Conservation (phyloP, 371 early-diverging fungal species). For the Scutellospora calospora region DNA sequence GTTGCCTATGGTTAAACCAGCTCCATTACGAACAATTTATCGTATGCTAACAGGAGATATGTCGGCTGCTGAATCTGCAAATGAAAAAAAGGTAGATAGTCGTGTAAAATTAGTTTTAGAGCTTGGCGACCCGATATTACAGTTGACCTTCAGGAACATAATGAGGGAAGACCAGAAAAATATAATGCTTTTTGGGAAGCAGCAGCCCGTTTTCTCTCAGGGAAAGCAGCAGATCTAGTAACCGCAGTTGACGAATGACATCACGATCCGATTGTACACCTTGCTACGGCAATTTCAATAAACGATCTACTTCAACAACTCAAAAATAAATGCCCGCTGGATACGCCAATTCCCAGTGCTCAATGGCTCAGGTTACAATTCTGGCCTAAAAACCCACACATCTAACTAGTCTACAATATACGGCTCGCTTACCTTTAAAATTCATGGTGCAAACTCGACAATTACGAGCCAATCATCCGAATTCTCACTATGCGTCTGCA, state of each 20-base stretch:
- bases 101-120: background rate
- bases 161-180: background rate
- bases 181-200: background rate
- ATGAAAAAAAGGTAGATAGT: background rate
- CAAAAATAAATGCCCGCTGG: background rate
- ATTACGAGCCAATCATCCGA: background rate
- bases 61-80: background rate
- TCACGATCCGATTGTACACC: background rate
- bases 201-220: background rate
- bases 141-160: background rate
- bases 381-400: background rate
- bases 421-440: background rate
- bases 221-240: background rate
- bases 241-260: background rate
- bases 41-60: background rate
- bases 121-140: background rate
- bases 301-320: background rate
- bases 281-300: background rate
- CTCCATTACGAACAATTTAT: background rate
- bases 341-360: background rate
- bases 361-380: background rate
- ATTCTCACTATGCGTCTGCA: background rate
- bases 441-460: background rate
- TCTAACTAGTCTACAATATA: slow-evolving; percentile 2
- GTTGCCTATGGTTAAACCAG: background rate